A percentile compares a stretch with the other conserved stretches of the same genome.
Conservation (phyloP, 2,329 filamentous ascomycete genomes). For the Beauveria brongniartii region DNA sequence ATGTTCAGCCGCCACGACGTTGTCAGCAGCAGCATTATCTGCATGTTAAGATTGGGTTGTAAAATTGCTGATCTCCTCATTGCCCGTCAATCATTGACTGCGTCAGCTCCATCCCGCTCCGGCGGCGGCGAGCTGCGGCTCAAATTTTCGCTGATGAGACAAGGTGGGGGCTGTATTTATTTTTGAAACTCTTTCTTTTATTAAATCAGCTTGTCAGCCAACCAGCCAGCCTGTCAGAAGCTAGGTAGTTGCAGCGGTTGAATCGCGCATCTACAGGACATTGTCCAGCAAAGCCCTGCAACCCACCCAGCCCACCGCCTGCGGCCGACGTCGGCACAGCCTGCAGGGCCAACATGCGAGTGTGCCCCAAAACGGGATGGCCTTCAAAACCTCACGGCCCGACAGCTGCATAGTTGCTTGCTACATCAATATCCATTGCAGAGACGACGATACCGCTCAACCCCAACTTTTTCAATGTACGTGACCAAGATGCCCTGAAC, state of each 20-base stretch:
- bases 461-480: not conserved
- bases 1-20: no score
- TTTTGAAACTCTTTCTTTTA: not conserved
- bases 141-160: not conserved
- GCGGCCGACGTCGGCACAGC: constrained; percentile 11
- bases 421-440: not conserved
- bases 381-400: not conserved
- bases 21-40: no score
- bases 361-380: not conserved
- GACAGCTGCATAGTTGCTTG: not conserved
- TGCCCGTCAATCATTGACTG: not conserved
- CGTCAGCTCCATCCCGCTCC: not conserved
- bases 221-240: not conserved
- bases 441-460: not conserved
- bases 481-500: not conserved
- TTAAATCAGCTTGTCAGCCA: no score
- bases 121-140: not conserved
- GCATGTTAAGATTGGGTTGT: not conserved
- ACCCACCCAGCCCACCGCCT: not conserved
- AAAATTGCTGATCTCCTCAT: not conserved
- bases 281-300: not conserved
- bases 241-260: not conserved
- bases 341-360: not conserved
- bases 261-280: not conserved
- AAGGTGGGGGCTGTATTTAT: not conserved